Evolutionary conservation across 179 eudicot genomes (phyloP), one percentile per base, ranked within the genome.

Genomic region (Camellia oleifera): DNA sequence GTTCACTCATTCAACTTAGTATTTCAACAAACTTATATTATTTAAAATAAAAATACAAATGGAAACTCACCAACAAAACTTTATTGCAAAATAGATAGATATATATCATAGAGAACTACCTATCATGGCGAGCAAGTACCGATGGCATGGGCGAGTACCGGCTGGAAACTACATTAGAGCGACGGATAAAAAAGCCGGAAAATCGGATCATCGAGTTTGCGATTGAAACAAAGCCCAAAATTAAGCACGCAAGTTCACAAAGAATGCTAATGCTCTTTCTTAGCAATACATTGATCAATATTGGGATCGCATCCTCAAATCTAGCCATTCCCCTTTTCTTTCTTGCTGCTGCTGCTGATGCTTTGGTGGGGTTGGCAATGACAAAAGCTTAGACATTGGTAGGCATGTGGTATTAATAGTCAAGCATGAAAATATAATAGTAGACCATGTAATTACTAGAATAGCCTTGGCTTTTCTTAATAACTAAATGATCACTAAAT

Each of bases 221-320:
- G 12, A 81, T 63, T 12, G 83, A 81, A 42, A 57, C 66, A 40
- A 71, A 45, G 57, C 57, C 77, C n/a, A 78, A 18, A 54, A 81
- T 44, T 77, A 77, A 77, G 65, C 50, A 81, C 0, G 71, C 46
- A 32, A 81, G 71, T 62, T 81, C 83, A 3, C 61, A 17, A 44
- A 58, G 77, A 11, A 76, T 52, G 77, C 62, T 70, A 18, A 76
- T 69, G 69, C 79, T 69, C 69, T 81, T 81, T 42, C 83, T 81
- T 18, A 77, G 65, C 57, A 77, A 5, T 18, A 81, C 80, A 69
- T 17, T 63, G 40, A 46, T 42, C 60, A 81, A 17, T 32, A 77
- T n/a, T 23, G 44, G 52, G 50, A 63, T 9, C n/a, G 67, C 73
- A 60, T 69, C 52, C 44, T 61, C 53, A 81, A 77, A 3, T 69